Conservation (phyloP, 176 grass and related monocot genomes). For the Oryza meyeriana region DNA sequence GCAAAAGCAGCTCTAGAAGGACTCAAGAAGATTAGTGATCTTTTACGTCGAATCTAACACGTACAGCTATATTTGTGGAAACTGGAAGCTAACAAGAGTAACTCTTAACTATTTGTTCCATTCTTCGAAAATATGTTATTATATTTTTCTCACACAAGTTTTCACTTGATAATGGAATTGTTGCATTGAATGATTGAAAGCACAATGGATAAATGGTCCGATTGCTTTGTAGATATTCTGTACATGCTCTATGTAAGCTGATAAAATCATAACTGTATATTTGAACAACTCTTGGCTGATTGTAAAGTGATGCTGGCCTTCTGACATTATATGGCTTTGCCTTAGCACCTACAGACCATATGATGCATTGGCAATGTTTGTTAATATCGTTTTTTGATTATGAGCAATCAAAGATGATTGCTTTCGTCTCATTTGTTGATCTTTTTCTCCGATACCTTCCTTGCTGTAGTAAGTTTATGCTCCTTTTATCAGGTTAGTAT, state of each 20-base stretch:
- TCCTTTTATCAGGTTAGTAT: not conserved
- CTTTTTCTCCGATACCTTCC: not conserved
- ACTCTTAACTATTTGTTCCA: not conserved
- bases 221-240: constrained; percentile 28
- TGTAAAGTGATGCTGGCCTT: not conserved
- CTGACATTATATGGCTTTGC: not conserved
- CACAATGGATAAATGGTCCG: not conserved
- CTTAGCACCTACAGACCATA: not conserved
- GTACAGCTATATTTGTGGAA: constrained; percentile 12
- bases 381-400: not conserved
- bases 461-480: not conserved
- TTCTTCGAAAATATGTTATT: not conserved
- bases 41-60: constrained; percentile 52
- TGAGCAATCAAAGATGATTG: not conserved
- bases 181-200: not conserved
- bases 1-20: constrained; percentile 52
- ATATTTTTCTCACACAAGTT: not conserved
- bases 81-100: constrained; percentile 32
- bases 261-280: constrained; percentile 17
- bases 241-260: constrained; percentile 33
- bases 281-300: not conserved
- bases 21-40: constrained; percentile 70
- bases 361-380: not conserved
- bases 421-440: not conserved
- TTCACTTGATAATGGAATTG: not conserved